Evolutionary conservation across 768 basidiomycete genomes (phyloP).

Genomic region (Exidia glandulosa): DNA sequence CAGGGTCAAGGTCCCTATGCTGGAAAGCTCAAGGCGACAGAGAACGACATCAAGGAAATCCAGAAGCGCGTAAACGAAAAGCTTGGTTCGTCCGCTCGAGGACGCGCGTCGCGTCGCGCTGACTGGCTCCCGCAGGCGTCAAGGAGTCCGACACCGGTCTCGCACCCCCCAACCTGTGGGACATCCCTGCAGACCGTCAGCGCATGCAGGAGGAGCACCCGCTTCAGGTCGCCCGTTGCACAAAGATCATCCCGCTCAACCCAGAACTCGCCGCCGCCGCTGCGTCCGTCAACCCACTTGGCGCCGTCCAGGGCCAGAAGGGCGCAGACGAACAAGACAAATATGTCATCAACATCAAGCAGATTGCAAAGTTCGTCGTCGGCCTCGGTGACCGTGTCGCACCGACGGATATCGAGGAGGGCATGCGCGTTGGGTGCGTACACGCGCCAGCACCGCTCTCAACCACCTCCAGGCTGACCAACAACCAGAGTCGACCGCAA

Average conservation of each 20-base stretch:
- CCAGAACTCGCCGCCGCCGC: constrained; percentile 66
- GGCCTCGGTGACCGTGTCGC: constrained; percentile 94
- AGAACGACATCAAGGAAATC: constrained; percentile 87
- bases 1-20: constrained; percentile 99
- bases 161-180: constrained; percentile 95
- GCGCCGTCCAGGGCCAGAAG: constrained; percentile 77
- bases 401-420: constrained; percentile 97
- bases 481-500: constrained; percentile 74
- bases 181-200: constrained; percentile 83
- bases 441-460: neutral
- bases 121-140: constrained; percentile 42
- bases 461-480: neutral
- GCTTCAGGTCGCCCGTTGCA: constrained; percentile 93
- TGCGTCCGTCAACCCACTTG: constrained; percentile 63
- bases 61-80: constrained; percentile 98
- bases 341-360: constrained; percentile 99
- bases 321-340: constrained; percentile 99
- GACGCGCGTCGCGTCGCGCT: neutral
- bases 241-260: constrained; percentile 90
- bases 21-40: constrained; percentile 72
- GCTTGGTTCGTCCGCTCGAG: constrained; percentile 42
- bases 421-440: constrained; percentile 98
- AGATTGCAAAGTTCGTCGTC: constrained; percentile 99
- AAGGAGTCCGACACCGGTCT: constrained; percentile 98
- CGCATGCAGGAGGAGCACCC: constrained; percentile 90